Base-by-base conservation (phyloP, 306 rosid species). In the Begonia peltatifolia region DNA sequence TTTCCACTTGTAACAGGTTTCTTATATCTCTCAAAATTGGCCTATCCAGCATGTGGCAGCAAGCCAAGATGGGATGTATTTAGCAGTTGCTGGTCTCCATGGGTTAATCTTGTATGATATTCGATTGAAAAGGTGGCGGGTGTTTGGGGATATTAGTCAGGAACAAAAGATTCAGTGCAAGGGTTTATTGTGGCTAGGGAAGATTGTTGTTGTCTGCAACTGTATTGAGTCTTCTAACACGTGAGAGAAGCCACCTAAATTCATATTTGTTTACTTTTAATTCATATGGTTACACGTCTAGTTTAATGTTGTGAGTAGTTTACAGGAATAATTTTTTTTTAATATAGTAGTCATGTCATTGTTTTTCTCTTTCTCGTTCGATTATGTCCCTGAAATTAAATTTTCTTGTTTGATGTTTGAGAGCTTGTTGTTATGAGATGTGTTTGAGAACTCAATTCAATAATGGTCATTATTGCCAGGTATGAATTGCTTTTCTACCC, bases 101-200 rank as follows among this genome's bases (percentile, higher is more conserved):
- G 94, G 97, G 67, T 72, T 90, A 73, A 79, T 85, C 68, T 73
- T 90, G 55, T 90, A 90, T 42, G 97, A 90, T 59, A 85, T 90
- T 64, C 87, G 87, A 25, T 51, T 80, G 62, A 85, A 77, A 76
- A 83, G 76, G 53, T 90, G 97, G 97, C 74, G 97, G 50, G 94
- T 85, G 14, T 85, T 90, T 65, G 95, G 97, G 43, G 97, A 90
- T 79, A 80, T 90, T 71, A 80, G 85, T 15, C 94, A 83, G 72
- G 97, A 90, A 53, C 97, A 90, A 69, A 83, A 74, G 72, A 83
- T 90, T 73, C 84, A 80, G 77, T 83, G 95, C 74, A 78, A 80
- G 71, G 97, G 97, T 72, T 78, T 85, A 82, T 74, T 85, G 57
- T 90, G 97, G 95, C 61, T 90, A 87, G 95, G 97, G 71, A 90